These are phyloP conservation scores for Neoscytalidium dimidiatum DNA, from an alignment of 2,329 filamentous ascomycete genomes.

Conservation along the genomic window DNA sequence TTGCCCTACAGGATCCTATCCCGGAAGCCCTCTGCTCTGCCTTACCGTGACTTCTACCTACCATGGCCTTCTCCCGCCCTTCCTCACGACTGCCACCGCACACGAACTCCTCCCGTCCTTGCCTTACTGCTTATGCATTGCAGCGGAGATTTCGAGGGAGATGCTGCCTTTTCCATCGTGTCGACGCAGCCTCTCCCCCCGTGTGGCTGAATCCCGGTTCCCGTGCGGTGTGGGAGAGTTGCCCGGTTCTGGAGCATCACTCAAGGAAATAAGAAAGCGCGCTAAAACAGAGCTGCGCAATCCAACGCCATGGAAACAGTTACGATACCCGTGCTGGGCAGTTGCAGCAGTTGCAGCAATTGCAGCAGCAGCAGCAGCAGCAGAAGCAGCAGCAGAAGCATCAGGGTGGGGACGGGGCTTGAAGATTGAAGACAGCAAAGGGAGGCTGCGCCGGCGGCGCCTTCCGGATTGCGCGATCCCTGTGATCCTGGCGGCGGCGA, in stretches of 20 bases:
- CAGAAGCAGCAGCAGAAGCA: background rate
- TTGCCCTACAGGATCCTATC: conserved; percentile 7
- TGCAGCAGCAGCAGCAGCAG: background rate
- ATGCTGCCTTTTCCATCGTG: background rate
- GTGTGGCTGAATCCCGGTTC: background rate
- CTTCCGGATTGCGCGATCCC: conserved; percentile 9
- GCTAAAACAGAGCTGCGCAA: background rate
- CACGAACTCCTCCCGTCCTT: background rate
- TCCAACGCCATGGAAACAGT: background rate
- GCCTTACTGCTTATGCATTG: conserved; percentile 9
- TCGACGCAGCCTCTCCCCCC: background rate
- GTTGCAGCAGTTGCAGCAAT: background rate
- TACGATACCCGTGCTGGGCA: background rate
- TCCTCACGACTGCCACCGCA: background rate
- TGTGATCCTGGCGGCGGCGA: background rate
- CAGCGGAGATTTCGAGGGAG: conserved; percentile 9
- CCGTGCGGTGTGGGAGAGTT: background rate
- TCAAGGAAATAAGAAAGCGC: background rate
- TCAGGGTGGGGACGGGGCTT: background rate
- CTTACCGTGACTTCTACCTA: background rate
- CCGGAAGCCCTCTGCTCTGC: background rate
- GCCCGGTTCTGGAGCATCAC: background rate
- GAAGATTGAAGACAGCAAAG: too few relatives aligned
- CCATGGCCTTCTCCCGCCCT: background rate
- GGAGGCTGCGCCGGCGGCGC: background rate